Conservation (phyloP, 2,329 filamentous ascomycete species). For the Gaeumannomyces tritici region DNA sequence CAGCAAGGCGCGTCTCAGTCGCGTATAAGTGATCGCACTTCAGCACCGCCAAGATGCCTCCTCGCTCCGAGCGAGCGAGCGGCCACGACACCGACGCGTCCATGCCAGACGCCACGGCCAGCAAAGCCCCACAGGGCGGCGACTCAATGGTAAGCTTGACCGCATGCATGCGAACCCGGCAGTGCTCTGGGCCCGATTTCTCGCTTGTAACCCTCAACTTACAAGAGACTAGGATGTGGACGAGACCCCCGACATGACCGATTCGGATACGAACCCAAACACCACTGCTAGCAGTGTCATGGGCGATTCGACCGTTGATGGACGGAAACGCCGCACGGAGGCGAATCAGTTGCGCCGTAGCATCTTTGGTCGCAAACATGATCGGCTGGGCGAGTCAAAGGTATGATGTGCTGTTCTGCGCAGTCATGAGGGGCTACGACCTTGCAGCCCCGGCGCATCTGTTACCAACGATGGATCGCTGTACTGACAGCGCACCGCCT, state of each 20-base stretch:
- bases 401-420: conserved; percentile 33
- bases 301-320: conserved; percentile 65
- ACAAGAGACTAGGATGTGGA: conserved; percentile 41
- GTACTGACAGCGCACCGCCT: conserved; percentile 4
- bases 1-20: conserved; percentile 1
- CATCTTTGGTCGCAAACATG: conserved; percentile 92
- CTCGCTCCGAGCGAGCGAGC: conserved; percentile 36
- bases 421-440: neutral
- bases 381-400: conserved; percentile 85
- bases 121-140: conserved; percentile 23
- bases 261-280: conserved; percentile 58
- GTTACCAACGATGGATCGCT: neutral
- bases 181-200: neutral
- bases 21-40: conserved; percentile 3
- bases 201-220: neutral
- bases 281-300: conserved; percentile 75
- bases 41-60: conserved; percentile 37
- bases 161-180: no score
- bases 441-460: neutral
- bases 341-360: conserved; percentile 83
- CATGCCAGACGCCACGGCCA: conserved; percentile 49
- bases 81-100: conserved; percentile 52
- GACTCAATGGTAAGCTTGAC: conserved; percentile 39
- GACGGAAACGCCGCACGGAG: conserved; percentile 76
- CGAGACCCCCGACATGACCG: conserved; percentile 57